Base-by-base conservation (phyloP, 208 protist genomes). In the Endotrypanum monterogeii region DNA sequence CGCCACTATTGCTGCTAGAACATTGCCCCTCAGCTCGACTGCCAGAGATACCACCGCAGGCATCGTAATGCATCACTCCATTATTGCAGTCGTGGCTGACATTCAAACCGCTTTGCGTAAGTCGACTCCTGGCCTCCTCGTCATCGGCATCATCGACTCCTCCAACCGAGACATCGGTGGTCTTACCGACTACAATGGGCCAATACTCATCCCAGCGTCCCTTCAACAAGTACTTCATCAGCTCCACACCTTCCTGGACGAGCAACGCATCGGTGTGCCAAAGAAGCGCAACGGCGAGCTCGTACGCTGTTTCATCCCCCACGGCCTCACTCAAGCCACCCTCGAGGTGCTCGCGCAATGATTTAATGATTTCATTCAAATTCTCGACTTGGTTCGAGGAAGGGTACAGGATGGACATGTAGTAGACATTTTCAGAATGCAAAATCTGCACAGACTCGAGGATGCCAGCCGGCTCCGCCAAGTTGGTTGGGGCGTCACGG, bases 141-240 rank as follows among this genome's bases (percentile, higher is more conserved):
- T 37, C 62, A 14, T 76, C 61, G 23, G 67, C 63, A 9, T 35
- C 54, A 44, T 56, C 46, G 25, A 41, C 58, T 6, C 67, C 54
- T 37, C 44, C 62, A n/a, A 1, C 11, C 2, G 18, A 7, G 3
- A 14, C 39, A 44, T 46, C 41, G 50, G 32, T 72, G 18, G 39
- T 46, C 2, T 32, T 23, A n/a, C 54, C 48, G 48, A 78, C 57
- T 41, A 83, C 76, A 3, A 72, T 54, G 1, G 65, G 56, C 86
- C 88, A 92, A 37, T 74, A 83, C n/a, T 74, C 35, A 18, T 83
- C 41, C 89, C 89, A 92, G 25, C 78, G 74, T 32, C 76, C 68
- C 61, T 82, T 87, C 41, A 91, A 71, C 18, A 96, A 65, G 12
- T 77, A 84, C 71, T 93, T 84, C 87, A 96, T 91, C 55, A 96